A percentile compares a stretch with the other conserved stretches of the same genome.
phyloP scores from a whole-genome alignment of 2,329 filamentous ascomycete genomes.

The Septoria petroselini region DNA sequence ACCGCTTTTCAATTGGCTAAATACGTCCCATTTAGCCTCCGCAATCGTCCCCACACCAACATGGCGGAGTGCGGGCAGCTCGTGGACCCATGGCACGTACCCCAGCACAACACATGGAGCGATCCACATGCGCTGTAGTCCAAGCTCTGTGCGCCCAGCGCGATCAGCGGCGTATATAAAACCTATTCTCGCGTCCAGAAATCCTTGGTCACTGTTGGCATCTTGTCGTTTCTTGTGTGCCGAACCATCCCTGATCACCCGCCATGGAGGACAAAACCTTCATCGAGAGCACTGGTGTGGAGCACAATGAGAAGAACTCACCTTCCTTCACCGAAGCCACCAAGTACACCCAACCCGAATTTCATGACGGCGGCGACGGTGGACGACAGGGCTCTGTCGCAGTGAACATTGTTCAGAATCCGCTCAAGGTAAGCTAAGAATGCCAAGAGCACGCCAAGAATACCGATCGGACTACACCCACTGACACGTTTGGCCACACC shows the following conservation, averaged over 20 bases:
- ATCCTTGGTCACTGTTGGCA: constrained; percentile 5
- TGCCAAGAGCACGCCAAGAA: constrained; percentile 2
- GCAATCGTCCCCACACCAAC: constrained; percentile 2
- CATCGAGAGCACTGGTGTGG: background rate
- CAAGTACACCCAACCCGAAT: background rate
- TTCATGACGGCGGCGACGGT: constrained; percentile 1
- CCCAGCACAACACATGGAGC: too few species aligned
- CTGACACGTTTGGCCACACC: constrained; percentile 17
- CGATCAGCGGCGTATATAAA: constrained; percentile 5
- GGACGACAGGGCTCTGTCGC: constrained; percentile 43
- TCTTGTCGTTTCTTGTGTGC: constrained; percentile 10
- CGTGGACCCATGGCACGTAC: background rate
- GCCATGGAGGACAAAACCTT: constrained; percentile 10
- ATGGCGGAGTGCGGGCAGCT: constrained; percentile 10
- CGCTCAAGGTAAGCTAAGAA: constrained; percentile 44
- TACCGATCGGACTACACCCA: background rate
- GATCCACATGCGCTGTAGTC: too few species aligned
- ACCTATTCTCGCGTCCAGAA: constrained; percentile 4
- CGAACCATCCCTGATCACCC: background rate
- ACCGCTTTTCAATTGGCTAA: background rate
- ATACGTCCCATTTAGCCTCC: background rate
- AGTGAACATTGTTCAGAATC: constrained; percentile 49
- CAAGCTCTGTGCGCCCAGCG: constrained; percentile 6
- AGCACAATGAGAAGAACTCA: constrained; percentile 14
- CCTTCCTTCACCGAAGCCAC: constrained; percentile 1